phyloP scores from a whole-genome alignment of 106 monocot genomes.

The Dendrobium officinale region DNA sequence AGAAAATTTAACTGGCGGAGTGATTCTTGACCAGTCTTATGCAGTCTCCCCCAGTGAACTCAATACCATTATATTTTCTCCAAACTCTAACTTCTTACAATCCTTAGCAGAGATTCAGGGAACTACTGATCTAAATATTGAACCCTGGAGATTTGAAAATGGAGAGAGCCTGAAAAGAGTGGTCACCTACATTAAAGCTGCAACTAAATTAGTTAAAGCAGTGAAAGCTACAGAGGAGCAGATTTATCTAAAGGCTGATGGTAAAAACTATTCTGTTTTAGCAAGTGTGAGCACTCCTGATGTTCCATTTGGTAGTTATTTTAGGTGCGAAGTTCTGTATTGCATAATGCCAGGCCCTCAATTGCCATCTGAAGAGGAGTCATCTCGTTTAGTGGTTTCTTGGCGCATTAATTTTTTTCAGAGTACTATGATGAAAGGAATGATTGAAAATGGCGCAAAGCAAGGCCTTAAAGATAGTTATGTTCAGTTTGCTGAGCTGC shows the following conservation, averaged over 20 bases:
- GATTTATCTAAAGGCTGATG: constrained; percentile 71
- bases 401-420: constrained; percentile 82
- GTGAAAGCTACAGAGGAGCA: constrained; percentile 82
- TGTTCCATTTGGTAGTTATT: constrained; percentile 73
- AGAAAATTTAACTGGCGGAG: constrained; percentile 60
- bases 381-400: constrained; percentile 47
- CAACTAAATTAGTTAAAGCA: constrained; percentile 69
- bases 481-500: constrained; percentile 34
- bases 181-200: constrained; percentile 62
- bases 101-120: constrained; percentile 60
- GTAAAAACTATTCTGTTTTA: constrained; percentile 60
- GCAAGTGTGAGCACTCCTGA: constrained; percentile 76
- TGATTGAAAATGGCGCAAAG: constrained; percentile 86
- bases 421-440: constrained; percentile 88
- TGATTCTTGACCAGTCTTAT: constrained; percentile 75
- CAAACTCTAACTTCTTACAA: constrained; percentile 40
- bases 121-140: constrained; percentile 38
- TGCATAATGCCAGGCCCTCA: constrained; percentile 63
- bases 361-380: constrained; percentile 40
- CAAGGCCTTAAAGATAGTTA: constrained; percentile 66
- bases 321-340: constrained; percentile 64
- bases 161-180: constrained; percentile 42
- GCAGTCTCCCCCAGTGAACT: constrained; percentile 35
- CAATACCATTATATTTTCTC: constrained; percentile 66
- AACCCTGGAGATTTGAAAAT: constrained; percentile 43